Percentiles rank a stretch among this genome's conserved stretches.
Evolutionary conservation across 805 yeast genomes (phyloP).

Genomic region (Candida berthetii): DNA sequence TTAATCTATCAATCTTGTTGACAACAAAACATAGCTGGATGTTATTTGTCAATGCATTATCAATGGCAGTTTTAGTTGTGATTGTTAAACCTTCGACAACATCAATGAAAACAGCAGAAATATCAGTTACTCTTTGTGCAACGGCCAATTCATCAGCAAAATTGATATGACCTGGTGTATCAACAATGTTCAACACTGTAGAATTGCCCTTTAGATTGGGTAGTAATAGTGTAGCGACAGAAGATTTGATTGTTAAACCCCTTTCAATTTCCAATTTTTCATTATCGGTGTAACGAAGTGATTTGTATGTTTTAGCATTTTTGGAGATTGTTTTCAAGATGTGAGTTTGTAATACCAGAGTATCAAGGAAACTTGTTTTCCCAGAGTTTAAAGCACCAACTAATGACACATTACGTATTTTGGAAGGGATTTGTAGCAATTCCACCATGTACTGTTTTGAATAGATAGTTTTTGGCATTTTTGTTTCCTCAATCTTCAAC

Average conservation of each 20-base stretch:
- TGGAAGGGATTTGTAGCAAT: conserved; percentile 47
- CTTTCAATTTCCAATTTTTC: conserved; percentile 64
- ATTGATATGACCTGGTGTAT: conserved; percentile 89
- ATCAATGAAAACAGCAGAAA: conserved; percentile 70
- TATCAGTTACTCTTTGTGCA: conserved; percentile 55
- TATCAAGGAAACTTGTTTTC: conserved; percentile 73
- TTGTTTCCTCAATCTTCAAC: conserved; percentile 42
- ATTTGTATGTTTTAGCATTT: conserved; percentile 61
- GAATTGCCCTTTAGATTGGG: conserved; percentile 50
- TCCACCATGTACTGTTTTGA: conserved; percentile 56
- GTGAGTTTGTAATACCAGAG: conserved; percentile 64
- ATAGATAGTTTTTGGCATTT: conserved; percentile 54
- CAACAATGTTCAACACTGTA: conserved; percentile 56
- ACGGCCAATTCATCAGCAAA: conserved; percentile 71
- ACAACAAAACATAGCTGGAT: conserved; percentile 54
- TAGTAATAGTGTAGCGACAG: conserved; percentile 56
- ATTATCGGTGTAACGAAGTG: conserved; percentile 69
- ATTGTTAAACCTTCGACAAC: conserved; percentile 74
- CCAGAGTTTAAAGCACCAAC: conserved; percentile 85
- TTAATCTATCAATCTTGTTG: conserved; percentile 82
- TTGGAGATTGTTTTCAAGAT: conserved; percentile 34
- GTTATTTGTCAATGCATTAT: conserved; percentile 42
- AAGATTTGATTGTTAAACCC: conserved; percentile 59
- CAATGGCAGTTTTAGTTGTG: conserved; percentile 45
- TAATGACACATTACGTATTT: conserved; percentile 67